Evolutionary conservation across 75 land plant species (phyloP).

Genomic region (Isoetes taiwanensis): DNA sequence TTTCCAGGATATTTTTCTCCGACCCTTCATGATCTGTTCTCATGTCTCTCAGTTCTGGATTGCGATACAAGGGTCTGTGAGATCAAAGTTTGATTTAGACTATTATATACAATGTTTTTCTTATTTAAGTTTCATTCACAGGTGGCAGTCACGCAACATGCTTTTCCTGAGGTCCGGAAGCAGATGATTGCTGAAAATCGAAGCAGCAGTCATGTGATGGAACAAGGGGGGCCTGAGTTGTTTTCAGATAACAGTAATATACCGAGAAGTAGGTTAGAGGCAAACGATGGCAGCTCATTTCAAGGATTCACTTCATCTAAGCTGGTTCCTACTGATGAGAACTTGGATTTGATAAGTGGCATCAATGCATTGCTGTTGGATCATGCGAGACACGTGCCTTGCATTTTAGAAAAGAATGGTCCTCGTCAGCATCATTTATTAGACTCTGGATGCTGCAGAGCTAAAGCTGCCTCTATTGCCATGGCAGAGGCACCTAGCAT

Average conservation of each 20-base stretch:
- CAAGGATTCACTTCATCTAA: no score
- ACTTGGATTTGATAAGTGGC: no score
- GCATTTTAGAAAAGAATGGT: constrained; percentile 1
- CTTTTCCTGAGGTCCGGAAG: constrained; percentile 65
- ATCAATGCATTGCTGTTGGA: no score
- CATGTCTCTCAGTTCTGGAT: constrained; percentile 66
- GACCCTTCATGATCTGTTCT: constrained; percentile 81
- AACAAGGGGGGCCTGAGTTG: constrained; percentile 8
- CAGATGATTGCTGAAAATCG: constrained; percentile 39
- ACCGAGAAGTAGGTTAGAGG: constrained; percentile 10
- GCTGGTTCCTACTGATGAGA: no score
- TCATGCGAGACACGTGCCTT: constrained; percentile 7
- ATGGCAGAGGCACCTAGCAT: constrained; percentile 17
- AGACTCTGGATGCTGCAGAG: not conserved
- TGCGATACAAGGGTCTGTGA: constrained; percentile 80
- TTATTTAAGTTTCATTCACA: constrained; percentile 15
- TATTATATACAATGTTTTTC: no score
- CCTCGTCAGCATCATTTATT: not conserved
- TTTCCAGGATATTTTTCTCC: constrained; percentile 91
- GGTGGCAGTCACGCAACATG: constrained; percentile 69
- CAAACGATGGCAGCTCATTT: constrained; percentile 4
- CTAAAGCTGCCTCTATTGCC: constrained; percentile 29
- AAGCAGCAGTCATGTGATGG: constrained; percentile 6
- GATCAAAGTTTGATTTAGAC: no score
- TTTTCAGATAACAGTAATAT: not conserved